A percentile compares a stretch with the other conserved stretches of the same genome.
Conservation (phyloP, 2,329 filamentous ascomycete species). For the Plectosphaerella plurivora region DNA sequence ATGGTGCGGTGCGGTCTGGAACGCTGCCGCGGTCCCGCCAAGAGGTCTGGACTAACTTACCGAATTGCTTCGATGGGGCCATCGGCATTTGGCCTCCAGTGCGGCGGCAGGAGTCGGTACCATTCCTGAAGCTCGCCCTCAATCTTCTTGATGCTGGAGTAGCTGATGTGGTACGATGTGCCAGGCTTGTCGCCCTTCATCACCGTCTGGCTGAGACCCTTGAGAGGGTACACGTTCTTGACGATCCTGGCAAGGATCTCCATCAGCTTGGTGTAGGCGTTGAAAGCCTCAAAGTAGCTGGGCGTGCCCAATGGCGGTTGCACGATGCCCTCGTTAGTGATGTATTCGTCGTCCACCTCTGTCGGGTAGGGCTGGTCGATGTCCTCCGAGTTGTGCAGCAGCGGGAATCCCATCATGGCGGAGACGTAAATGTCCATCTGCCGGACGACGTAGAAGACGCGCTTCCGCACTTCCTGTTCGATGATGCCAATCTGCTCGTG, state of each 20-base stretch:
- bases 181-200: conserved; percentile 35
- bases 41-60: conserved; percentile 40
- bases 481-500: conserved; percentile 59
- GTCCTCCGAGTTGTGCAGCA: conserved; percentile 59
- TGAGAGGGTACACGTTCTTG: conserved; percentile 62
- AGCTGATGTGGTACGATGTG: conserved; percentile 59
- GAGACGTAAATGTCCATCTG: conserved; percentile 70
- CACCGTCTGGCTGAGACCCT: conserved; percentile 44
- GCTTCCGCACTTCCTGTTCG: conserved; percentile 58
- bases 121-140: conserved; percentile 60
- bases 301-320: conserved; percentile 50
- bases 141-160: conserved; percentile 58
- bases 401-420: conserved; percentile 61
- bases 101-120: conserved; percentile 65
- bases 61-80: conserved; percentile 70
- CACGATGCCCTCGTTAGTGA: conserved; percentile 53
- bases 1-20: background rate
- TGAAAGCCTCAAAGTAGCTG: conserved; percentile 61
- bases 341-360: conserved; percentile 64
- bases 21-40: background rate
- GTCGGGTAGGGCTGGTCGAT: conserved; percentile 62
- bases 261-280: conserved; percentile 61
- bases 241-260: conserved; percentile 60
- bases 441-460: conserved; percentile 64
- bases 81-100: conserved; percentile 75